phyloP scores from a whole-genome alignment of 2,329 filamentous ascomycete genomes.

The Colletotrichum navitas region DNA sequence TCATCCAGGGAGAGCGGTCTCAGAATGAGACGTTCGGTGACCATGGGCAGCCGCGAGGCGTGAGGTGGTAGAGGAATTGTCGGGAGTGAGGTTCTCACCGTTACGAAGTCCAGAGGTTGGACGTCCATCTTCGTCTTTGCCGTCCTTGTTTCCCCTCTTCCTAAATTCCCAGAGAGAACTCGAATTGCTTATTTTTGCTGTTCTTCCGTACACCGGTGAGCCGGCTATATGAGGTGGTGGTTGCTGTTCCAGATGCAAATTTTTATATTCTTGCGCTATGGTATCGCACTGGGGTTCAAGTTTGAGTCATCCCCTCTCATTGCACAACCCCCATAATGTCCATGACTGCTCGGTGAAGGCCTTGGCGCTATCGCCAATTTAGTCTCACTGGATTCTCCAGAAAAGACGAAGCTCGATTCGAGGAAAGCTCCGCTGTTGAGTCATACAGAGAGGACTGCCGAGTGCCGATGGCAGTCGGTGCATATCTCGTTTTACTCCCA shows the following conservation, averaged over 20 bases:
- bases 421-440: constrained; percentile 5
- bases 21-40: constrained; percentile 67
- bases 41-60: constrained; percentile 54
- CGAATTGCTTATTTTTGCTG: neutral
- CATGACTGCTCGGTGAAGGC: neutral
- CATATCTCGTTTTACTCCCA: neutral
- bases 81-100: constrained; percentile 64
- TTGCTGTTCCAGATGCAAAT: neutral
- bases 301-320: constrained; percentile 7
- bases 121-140: constrained; percentile 18
- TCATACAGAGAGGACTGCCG: constrained; percentile 6
- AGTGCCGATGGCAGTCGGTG: neutral
- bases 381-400: neutral
- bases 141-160: neutral
- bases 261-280: neutral
- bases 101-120: constrained; percentile 48
- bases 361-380: constrained; percentile 6
- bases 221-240: neutral
- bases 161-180: neutral
- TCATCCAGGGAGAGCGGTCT: constrained; percentile 65
- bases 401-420: neutral
- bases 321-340: neutral
- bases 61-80: constrained; percentile 56
- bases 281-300: neutral
- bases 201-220: neutral